Base-by-base conservation (phyloP, 2,329 filamentous ascomycete genomes). In the Beauveria rudraprayagi region DNA sequence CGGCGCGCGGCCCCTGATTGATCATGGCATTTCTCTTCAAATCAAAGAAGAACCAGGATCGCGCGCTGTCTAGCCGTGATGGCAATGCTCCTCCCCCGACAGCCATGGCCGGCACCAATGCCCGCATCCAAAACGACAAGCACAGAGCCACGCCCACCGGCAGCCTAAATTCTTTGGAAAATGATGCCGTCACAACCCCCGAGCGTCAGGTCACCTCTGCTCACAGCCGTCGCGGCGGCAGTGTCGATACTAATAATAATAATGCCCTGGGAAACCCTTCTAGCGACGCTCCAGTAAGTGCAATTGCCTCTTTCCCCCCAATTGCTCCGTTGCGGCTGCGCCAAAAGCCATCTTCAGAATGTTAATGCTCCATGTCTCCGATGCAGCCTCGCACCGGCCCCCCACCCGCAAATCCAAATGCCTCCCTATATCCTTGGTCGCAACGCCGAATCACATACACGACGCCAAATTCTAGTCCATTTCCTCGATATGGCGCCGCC, bases 401-500 rank as follows among this genome's bases (percentile, higher is more conserved):
- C 65, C 71, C 71, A 19, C 63, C 72, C 41, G 71, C 74, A 65
- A 83, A 85, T 64, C 82, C 85, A 46, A 94, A 92, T 73, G 80
- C 88, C 46, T 91, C 91, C 5, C 84, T 96, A 60, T 99, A 97
- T 71, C 94, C 94, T 0, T 99, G 94, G 94, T 96, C 93, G 65
- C 91, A 96, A 72, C 87, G 91, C 63, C 86, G 90, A 61, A 76
- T 99, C 58, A 93, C 89, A 65, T 96, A 96, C 73, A 90, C 90
- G 17, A 86, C 91, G 5, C 83, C 87, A 3, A 87, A 92, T 69
- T 83, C 88, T 11, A 92, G 91, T 67, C 94, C 94, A 0, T 99
- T 99, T 68, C 94, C 94, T 16, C 87, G 94, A 72, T 99, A 99
- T 82, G 94, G 94, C 71, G 92, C 95, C 56, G 94, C 95, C 7